Percentiles rank a stretch among this genome's conserved stretches.
Conservation (phyloP, 2,329 filamentous ascomycete genomes). For the Cercospora beticola region DNA sequence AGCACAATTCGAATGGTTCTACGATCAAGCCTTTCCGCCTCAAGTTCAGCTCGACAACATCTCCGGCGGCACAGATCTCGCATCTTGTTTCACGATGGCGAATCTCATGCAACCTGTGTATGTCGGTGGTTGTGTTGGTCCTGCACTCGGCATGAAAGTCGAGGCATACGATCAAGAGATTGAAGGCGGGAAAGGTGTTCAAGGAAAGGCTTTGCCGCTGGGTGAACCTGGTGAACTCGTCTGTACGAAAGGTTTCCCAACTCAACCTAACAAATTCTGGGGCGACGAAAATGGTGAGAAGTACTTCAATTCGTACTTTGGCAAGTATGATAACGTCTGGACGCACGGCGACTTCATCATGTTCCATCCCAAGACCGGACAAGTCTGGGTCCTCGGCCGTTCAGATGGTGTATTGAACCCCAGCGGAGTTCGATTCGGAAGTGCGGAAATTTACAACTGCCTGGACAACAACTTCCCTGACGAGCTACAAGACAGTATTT, state of each 20-base stretch:
- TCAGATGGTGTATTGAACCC: constrained; percentile 80
- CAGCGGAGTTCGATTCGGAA: constrained; percentile 74
- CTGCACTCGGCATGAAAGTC: constrained; percentile 54
- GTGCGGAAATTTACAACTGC: constrained; percentile 75
- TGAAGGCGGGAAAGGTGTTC: constrained; percentile 45
- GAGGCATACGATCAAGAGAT: constrained; percentile 60
- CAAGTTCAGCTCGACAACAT: constrained; percentile 70
- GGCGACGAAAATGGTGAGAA: constrained; percentile 43
- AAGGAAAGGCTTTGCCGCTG: constrained; percentile 54
- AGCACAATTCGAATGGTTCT: constrained; percentile 76
- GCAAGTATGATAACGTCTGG: constrained; percentile 63
- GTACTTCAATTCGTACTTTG: constrained; percentile 50
- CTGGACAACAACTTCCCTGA: constrained; percentile 65
- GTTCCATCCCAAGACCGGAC: constrained; percentile 65
- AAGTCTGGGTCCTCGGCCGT: constrained; percentile 66
- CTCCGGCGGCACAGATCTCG: constrained; percentile 75
- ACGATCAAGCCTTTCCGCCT: constrained; percentile 68
- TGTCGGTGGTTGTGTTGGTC: constrained; percentile 57
- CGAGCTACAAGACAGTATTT: constrained; percentile 69
- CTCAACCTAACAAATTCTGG: constrained; percentile 61
- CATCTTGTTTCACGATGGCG: constrained; percentile 61
- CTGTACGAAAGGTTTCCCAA: constrained; percentile 67
- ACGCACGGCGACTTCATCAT: constrained; percentile 79
- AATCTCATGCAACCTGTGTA: constrained; percentile 70
- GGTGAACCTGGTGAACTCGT: constrained; percentile 76